Conservation (phyloP, 108 stramenopile genomes). For the Epipyxis sp. region DNA sequence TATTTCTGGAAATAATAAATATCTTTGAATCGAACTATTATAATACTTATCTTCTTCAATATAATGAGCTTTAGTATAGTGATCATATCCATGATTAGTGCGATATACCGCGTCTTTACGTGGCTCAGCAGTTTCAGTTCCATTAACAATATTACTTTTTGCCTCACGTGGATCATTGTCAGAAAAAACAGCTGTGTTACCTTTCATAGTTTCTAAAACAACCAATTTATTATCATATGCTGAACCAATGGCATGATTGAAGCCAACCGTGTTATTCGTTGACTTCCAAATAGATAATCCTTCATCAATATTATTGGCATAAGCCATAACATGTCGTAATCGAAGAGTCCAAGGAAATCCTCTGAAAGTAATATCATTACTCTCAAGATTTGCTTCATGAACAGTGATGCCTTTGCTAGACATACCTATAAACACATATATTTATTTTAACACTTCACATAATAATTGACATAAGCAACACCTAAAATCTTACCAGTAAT, state of each 20-base stretch:
- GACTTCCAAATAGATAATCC: conserved; percentile 21
- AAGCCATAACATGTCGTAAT: conserved; percentile 29
- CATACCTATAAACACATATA: no score
- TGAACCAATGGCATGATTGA: conserved; percentile 37
- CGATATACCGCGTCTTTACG: conserved; percentile 26
- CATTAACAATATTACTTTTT: background rate
- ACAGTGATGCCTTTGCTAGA: conserved; percentile 28
- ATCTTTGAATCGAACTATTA: conserved; percentile 21
- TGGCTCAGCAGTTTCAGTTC: background rate
- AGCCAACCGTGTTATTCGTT: conserved; percentile 37
- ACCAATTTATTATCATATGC: conserved; percentile 5
- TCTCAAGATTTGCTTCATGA: conserved; percentile 40
- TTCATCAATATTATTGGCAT: conserved; percentile 15
- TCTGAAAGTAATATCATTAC: conserved; percentile 29
- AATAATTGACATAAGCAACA: no score
- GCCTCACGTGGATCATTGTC: conserved; percentile 36
- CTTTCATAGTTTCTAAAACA: conserved; percentile 21
- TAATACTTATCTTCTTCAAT: background rate
- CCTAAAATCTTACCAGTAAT: no score
- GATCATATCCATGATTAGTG: conserved; percentile 40
- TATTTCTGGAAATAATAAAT: conserved; percentile 22
- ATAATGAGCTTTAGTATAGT: background rate
- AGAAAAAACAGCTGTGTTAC: conserved; percentile 21
- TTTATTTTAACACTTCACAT: no score
- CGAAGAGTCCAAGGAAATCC: conserved; percentile 41